These are phyloP conservation scores for Hericium coralloides DNA, from an alignment of 768 basidiomycete species.

Conservation along the genomic window DNA sequence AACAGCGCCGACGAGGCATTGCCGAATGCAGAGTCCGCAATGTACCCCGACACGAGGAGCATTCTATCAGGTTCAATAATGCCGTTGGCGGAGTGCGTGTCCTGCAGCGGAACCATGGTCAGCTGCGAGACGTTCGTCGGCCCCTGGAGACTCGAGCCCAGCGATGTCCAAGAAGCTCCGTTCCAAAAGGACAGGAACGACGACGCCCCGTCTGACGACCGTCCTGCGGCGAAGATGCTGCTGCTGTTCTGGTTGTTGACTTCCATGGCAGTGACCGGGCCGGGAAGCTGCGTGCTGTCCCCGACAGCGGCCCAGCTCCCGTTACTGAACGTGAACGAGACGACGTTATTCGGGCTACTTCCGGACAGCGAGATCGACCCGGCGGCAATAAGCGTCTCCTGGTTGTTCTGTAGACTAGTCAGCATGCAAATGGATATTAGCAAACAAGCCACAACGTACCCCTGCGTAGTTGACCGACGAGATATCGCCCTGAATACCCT, in stretches of 20 bases:
- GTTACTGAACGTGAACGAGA: conserved; percentile 62
- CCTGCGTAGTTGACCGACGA: conserved; percentile 73
- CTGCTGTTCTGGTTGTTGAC: conserved; percentile 73
- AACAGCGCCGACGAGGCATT: conserved; percentile 80
- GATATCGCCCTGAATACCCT: conserved; percentile 76
- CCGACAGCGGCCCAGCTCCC: conserved; percentile 69
- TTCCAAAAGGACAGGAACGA: conserved; percentile 84
- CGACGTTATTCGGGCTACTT: conserved; percentile 62
- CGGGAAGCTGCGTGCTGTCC: conserved; percentile 54
- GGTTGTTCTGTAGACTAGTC: conserved; percentile 38
- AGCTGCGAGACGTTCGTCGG: conserved; percentile 72
- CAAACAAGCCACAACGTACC: conserved; percentile 37
- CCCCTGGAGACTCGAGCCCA: conserved; percentile 49
- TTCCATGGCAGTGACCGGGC: conserved; percentile 83
- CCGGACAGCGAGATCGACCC: conserved; percentile 68
- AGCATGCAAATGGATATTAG: conserved; percentile 2
- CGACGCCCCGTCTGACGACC: conserved; percentile 50
- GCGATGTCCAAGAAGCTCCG: conserved; percentile 61
- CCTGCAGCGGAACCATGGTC: conserved; percentile 81
- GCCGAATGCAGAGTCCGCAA: conserved; percentile 63
- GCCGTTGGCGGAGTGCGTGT: conserved; percentile 60
- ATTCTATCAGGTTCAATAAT: conserved; percentile 80
- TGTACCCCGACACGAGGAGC: conserved; percentile 77
- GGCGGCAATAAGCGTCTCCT: conserved; percentile 65
- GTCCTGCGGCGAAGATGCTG: conserved; percentile 88